Evolutionary conservation across 1,284 basidiomycete genomes (phyloP), one percentile per base, ranked within the genome.

Genomic region (Albatrellus sp.): DNA sequence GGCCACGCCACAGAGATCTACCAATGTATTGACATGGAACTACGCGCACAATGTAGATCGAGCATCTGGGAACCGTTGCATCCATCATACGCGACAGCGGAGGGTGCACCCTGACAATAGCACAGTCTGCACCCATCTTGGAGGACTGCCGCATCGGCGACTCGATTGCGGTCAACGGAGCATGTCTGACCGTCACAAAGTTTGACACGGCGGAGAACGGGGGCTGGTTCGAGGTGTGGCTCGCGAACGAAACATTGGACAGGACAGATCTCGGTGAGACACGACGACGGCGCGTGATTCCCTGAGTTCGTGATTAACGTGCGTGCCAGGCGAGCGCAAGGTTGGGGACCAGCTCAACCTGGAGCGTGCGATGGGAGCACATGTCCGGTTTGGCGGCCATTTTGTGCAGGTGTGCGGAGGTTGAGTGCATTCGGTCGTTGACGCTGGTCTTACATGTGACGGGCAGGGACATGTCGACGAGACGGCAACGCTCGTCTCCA

Each of bases 91-190:
- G 67, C 20, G 82, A 87, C 55, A 63, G 64, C 8, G 78, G 79
- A 17, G 91, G 91, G 24, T 94, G 87, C 65, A 84, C 82, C 9
- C 72, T 98, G 43, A 84, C 78, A n/a, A 84, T 98, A 57, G 69
- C 73, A 16, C 64, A 90, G 46, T 72, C 82, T 2, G 76, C 70
- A 0, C 68, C 77, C 7, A 87, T 99, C 53, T 71, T 99, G 10
- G 75, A 60, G n/a, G 94, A 99, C 62, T 96, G 91, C 64, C 78
- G 85, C 53, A 73, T 93, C 46, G 94, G 96, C 10, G 96, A 98
- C 65, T 93, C 89, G 40, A 98, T 99, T 51, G 86, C 90, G 40
- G 82, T 68, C 31, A 85, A 87, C 54, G 83, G 83, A 13, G 73
- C 73, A 20, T 89, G 94, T 60, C 63, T 99, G 52, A 98, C 94